Conservation (phyloP, 148 eudicot species). For the Nepenthes gracilis region DNA sequence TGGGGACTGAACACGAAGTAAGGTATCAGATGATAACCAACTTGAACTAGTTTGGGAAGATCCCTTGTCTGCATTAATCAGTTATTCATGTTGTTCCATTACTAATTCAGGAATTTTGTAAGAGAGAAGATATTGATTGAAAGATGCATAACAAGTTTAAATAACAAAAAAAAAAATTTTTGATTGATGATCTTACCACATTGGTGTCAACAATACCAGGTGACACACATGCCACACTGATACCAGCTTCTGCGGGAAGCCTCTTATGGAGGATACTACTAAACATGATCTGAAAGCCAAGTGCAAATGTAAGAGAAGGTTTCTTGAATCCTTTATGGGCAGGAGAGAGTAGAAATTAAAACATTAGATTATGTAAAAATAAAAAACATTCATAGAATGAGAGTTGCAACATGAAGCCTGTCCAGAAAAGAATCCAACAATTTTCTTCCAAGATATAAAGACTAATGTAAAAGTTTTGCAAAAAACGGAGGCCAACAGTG, state of each 20-base stretch:
- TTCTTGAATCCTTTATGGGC: not conserved
- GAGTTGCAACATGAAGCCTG: no score
- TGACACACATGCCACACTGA: conserved; percentile 69
- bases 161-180: not conserved
- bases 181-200: conserved; percentile 56
- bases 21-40: conserved; percentile 66
- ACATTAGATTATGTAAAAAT: no score
- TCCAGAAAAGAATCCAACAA: no score
- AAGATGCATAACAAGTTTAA: not conserved
- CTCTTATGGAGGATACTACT: conserved; percentile 77
- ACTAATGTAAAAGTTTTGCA: no score
- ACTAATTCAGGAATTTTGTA: not conserved
- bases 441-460: no score
- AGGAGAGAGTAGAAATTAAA: no score
- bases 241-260: conserved; percentile 83
- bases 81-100: not conserved
- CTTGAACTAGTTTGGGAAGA: conserved; percentile 77
- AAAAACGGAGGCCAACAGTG: no score
- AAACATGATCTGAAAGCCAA: conserved; percentile 72
- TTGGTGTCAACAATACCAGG: conserved; percentile 97
- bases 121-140: not conserved
- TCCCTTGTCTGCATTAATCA: conserved; percentile 75
- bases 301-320: not conserved
- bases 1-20: conserved; percentile 79
- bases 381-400: no score